Evolutionary conservation across 75 land plant genomes (phyloP).

Genomic region (Sequoiadendron giganteum): DNA sequence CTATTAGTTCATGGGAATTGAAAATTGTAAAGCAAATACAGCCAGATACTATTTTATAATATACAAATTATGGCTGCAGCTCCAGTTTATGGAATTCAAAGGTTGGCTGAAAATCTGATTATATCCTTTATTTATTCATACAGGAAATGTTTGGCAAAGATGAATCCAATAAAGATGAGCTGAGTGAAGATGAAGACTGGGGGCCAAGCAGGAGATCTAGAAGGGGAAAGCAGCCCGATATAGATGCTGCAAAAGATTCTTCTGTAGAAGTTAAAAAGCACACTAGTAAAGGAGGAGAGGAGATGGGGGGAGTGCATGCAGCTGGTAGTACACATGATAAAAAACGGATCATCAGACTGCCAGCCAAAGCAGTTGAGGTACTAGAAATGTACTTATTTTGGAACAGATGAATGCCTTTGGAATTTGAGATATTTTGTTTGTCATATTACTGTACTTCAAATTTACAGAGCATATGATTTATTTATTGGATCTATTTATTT

Average conservation of each 20-base stretch:
- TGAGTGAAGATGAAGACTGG: constrained; percentile 89
- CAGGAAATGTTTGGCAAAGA: constrained; percentile 91
- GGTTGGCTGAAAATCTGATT: not conserved
- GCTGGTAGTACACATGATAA: constrained; percentile 2
- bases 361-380: constrained; percentile 62
- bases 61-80: not conserved
- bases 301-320: constrained; percentile 1
- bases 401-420: not conserved
- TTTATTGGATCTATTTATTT: not conserved
- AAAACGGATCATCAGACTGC: constrained; percentile 48
- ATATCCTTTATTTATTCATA: constrained; percentile 6
- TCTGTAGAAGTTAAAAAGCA: constrained; percentile 15
- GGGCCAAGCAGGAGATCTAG: constrained; percentile 47
- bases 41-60: not conserved
- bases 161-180: constrained; percentile 32
- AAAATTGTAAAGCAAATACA: not conserved
- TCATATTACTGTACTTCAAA: not conserved
- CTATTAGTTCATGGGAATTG: not conserved
- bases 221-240: constrained; percentile 36
- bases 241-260: constrained; percentile 18
- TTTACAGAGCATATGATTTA: not conserved
- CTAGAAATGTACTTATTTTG: not conserved
- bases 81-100: not conserved
- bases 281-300: not conserved
- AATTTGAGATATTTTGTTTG: not conserved